Percentiles rank a stretch among this genome's conserved stretches.
These are phyloP conservation scores for Rosa chinensis DNA, from an alignment of 306 rosid species.

Conservation along the genomic window DNA sequence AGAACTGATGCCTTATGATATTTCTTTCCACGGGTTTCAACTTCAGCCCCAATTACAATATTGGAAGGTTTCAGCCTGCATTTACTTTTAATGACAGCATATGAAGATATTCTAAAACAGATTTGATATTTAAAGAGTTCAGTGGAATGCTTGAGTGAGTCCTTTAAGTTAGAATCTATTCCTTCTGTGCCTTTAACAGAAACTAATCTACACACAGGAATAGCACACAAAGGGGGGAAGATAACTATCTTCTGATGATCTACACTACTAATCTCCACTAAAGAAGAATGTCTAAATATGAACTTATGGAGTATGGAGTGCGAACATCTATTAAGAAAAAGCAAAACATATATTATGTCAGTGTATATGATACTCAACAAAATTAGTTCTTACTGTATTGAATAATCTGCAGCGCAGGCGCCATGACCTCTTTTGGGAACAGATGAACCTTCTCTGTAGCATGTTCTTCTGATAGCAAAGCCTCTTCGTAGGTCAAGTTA, in stretches of 20 bases:
- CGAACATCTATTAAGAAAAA: not conserved
- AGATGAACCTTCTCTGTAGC: constrained; percentile 83
- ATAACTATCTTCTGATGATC: not conserved
- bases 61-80: not conserved
- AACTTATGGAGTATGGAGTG: not conserved
- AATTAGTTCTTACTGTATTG: constrained; percentile 74
- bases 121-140: not conserved
- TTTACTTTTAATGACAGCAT: not conserved
- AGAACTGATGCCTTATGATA: not conserved
- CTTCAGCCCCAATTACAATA: not conserved
- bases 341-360: not conserved
- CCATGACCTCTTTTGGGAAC: constrained; percentile 75
- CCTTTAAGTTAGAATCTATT: not conserved
- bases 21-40: not conserved
- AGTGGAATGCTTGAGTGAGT: not conserved
- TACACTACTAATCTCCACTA: not conserved
- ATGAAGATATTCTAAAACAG: not conserved
- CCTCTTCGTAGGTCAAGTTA: constrained; percentile 91
- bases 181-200: not conserved
- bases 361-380: not conserved
- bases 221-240: not conserved
- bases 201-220: not conserved
- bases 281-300: not conserved
- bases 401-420: constrained; percentile 66
- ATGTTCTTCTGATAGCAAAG: constrained; percentile 76